Base-by-base conservation (phyloP, 176 grass and related monocot genomes). In the Aegilops bicornis region DNA sequence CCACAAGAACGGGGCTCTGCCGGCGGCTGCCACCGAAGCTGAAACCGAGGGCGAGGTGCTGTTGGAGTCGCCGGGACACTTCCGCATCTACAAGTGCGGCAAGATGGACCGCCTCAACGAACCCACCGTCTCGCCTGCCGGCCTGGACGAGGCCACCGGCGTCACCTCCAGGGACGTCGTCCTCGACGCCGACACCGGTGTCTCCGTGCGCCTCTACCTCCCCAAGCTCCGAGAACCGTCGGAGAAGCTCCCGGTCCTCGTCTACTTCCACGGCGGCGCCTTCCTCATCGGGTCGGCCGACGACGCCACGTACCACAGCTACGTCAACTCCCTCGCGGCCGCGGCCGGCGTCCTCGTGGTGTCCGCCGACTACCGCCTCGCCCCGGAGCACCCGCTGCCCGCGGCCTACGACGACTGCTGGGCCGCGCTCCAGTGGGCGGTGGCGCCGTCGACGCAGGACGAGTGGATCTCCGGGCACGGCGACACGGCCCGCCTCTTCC, bases 101-200 rank as follows among this genome's bases (percentile, higher is more conserved):
- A 85, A 81, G 60, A 82, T 95, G 4, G 91, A 89, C 23, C 91
- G 91, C 15, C 54, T 84, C 39, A 27, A 79, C 37, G 67, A 37
- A 12, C 78, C 84, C 1, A 83, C 81, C 43, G 10, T 89, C 22
- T n/a, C 10, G 9, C 68, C 35, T n/a, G 32, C 68, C 19, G 68
- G 68, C 33, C 33, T 40, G 35, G 91, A 94, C 45, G 60, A 65
- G 3, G 27, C 42, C 76, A 93, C 76, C 23, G 89, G 87, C 40
- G 90, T 94, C 59, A 7, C 40, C 50, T 92, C 95, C 33, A 97
- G 80, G 84, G 95, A 97, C 71, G 78, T 94, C 68, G 77, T 89
- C 61, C 65, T 94, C 66, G 84, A 97, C 79, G 64, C 62, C 8
- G 40, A 2, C 29, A 89, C 86, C 10, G n/a, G 82, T 54, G 82